Base-by-base conservation (phyloP, 148 eudicot species). In the Silene latifolia region DNA sequence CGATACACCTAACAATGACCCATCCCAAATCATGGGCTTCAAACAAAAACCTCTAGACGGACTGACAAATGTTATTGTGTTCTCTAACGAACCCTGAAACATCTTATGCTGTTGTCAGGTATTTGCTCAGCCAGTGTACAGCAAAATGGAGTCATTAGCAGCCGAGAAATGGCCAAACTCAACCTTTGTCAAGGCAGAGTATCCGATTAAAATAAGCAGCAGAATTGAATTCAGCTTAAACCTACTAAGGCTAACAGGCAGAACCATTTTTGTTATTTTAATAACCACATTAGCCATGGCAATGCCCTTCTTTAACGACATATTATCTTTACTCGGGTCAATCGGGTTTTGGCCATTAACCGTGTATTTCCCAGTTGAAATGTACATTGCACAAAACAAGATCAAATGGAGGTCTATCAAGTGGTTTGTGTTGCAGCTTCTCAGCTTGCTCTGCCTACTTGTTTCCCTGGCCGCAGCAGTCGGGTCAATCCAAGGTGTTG, bases 271-370 rank as follows among this genome's bases (percentile, higher is more conserved):
- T 64, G 86, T 83, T 23, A 64, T 83, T 14, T 4, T 65, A 12
- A 73, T 61, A 61, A 83, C 86, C 17, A 75, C 68, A 42, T 32
- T 83, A 17, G 83, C 83, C 6, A 83, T 83, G 86, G 83, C 83
- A 23, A 70, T 83, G 75, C 83, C 86, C 1, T 80, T 83, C 77
- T 83, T 81, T 74, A 83, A 83, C 13, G 82, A 83, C 79, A 77
- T 80, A 73, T 77, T 83, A 7, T 81, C 81, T 0, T 57, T 83
- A 51, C 81, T 83, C 29, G 82, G 82, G 4, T 79, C 86, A 7
- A 25, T 83, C 79, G 83, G 86, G 14, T 83, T 73, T 56, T 80
- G 86, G 86, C 86, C 86, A 4, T 66, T 83, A 48, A 80, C 81
- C 0, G 83, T 83, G 46, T 83, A 83, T 48, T 83, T 83, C 62